Base-by-base conservation (phyloP, 768 basidiomycete species). In the Rhodotorula sphaerocarpa region DNA sequence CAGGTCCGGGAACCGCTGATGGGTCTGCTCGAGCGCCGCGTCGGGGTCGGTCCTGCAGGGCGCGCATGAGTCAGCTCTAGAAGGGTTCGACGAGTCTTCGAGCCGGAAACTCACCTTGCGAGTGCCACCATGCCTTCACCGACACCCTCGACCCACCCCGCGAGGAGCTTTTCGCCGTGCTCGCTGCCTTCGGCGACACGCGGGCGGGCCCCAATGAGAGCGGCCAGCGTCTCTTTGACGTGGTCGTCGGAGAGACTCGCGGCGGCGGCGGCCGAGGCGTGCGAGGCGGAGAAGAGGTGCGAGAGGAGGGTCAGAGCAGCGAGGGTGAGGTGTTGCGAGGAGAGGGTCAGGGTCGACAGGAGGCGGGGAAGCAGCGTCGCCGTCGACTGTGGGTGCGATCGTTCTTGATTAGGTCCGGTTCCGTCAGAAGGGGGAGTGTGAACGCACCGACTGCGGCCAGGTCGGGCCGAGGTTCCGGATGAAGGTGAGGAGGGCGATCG, bases 301-400 rank as follows among this genome's bases (percentile, higher is more conserved):
- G 91, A 84, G 66, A 99, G 80, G 51, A 92, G 81, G 43, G 86
- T 84, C 74, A 92, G 96, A 34, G 87, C 80, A 20, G 88, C 83
- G 75, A 91, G 86, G 1, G 92, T 86, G 46, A 99, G 81, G 74
- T 91, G 95, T 27, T 87, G 82, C 70, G 88, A 90, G 43, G 86
- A 87, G 12, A 93, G 80, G 59, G 88, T 86, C 25, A 93, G 90
- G 36, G 96, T 82, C 28, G 82, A 78, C 10, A 96, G 83, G 31
- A 97, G 82, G 27, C 83, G 77, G 25, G 81, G 79, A 27, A 84
- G 84, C 53, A 95, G 81, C 7, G 79, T 66, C 16, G 88, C 82
- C 39, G 92, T 79, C 41, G 83, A 80, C 91, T 96, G 73, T 33
- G 36, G 7, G 52, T 41, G n/a, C 42, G 59, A 39, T 36, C 45